Evolutionary conservation across 306 rosid species (phyloP).

Genomic region (Prunus fruticosa): DNA sequence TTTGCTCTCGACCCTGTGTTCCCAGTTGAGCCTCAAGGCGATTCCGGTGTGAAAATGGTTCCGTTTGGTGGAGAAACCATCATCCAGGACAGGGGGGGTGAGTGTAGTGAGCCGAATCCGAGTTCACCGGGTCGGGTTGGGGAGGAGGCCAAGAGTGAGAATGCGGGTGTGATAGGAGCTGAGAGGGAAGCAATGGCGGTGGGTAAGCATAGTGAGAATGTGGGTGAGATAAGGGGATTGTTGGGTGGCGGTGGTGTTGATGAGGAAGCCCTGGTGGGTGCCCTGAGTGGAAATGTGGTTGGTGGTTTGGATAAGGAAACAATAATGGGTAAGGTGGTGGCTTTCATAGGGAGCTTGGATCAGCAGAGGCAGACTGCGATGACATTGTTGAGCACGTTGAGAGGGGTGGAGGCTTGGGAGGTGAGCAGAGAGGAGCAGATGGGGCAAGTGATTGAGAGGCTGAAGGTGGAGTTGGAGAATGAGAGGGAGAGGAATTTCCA

Average conservation of each 20-base stretch:
- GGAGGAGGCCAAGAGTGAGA: background rate
- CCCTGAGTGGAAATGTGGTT: background rate
- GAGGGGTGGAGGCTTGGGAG: conserved; percentile 11
- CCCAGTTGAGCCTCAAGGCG: conserved; percentile 17
- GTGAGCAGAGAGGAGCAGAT: conserved; percentile 31
- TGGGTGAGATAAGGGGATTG: background rate
- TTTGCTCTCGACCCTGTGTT: conserved; percentile 53
- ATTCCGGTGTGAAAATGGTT: conserved; percentile 22
- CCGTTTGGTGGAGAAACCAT: conserved; percentile 28
- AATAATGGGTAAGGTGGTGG: conserved; percentile 11
- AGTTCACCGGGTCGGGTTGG: conserved; percentile 1
- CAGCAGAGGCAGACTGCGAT: conserved; percentile 22
- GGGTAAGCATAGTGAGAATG: background rate
- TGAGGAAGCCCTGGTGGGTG: background rate
- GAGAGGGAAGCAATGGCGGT: background rate
- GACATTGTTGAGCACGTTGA: conserved; percentile 7
- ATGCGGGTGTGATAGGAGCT: background rate
- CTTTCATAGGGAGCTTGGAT: conserved; percentile 30
- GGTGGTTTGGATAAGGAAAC: conserved; percentile 8
- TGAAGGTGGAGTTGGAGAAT: conserved; percentile 32
- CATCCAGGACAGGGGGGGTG: conserved; percentile 14
- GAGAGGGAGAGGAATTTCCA: conserved; percentile 29
- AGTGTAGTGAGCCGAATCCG: background rate
- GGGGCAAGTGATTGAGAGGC: conserved; percentile 25
- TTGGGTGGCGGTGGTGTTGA: background rate